A percentile compares a stretch with the other conserved stretches of the same genome.
These are phyloP conservation scores for Volvariella volvacea DNA, from an alignment of 1,284 basidiomycete genomes.

Conservation along the genomic window DNA sequence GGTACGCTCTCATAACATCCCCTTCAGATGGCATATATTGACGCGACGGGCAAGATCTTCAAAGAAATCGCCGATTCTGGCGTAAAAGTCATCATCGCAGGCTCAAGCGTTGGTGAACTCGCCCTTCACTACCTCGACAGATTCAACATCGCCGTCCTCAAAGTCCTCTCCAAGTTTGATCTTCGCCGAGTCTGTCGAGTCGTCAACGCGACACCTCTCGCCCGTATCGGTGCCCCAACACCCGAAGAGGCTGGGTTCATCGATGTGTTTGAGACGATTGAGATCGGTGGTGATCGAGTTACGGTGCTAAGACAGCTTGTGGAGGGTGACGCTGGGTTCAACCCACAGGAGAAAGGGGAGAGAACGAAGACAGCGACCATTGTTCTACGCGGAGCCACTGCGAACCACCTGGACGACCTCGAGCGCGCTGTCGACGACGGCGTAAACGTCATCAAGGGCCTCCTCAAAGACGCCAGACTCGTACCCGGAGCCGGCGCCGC, in stretches of 20 bases:
- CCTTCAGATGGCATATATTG: background rate
- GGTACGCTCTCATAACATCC: constrained; percentile 34
- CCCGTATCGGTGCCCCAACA: constrained; percentile 92
- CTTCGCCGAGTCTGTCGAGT: constrained; percentile 91
- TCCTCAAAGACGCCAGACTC: constrained; percentile 86
- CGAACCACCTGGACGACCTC: constrained; percentile 92
- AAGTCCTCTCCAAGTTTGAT: constrained; percentile 98
- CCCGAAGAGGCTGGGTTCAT: constrained; percentile 94
- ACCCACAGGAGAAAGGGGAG: constrained; percentile 44
- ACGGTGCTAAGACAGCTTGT: constrained; percentile 90
- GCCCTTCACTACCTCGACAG: constrained; percentile 97
- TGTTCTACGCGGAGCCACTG: constrained; percentile 94
- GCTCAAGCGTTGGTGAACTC: constrained; percentile 90
- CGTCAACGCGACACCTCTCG: constrained; percentile 93
- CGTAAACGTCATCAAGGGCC: constrained; percentile 92
- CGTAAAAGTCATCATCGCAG: constrained; percentile 91
- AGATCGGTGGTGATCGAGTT: constrained; percentile 97
- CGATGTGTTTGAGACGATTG: constrained; percentile 92
- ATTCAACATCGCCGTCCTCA: constrained; percentile 90
- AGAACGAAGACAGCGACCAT: constrained; percentile 87
- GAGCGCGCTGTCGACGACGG: constrained; percentile 97
- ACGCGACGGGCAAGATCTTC: constrained; percentile 64
- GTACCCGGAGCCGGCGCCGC: constrained; percentile 94
- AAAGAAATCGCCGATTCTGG: constrained; percentile 97
- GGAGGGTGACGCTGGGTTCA: constrained; percentile 52